Conservation (phyloP, 2,329 filamentous ascomycete genomes). For the Trichoderma lentiforme region DNA sequence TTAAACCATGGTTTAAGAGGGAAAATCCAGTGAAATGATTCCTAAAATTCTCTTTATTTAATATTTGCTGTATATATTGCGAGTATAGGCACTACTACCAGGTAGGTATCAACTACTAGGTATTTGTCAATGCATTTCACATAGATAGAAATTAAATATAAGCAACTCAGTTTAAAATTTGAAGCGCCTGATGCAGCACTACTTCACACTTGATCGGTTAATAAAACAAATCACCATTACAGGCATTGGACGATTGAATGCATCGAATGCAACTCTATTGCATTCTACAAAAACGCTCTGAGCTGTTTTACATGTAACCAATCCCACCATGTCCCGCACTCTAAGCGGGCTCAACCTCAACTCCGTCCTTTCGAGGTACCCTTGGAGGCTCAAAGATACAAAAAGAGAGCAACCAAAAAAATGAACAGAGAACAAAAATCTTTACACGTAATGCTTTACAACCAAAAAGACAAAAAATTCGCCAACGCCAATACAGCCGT, state of each 20-base stretch:
- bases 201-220: background rate
- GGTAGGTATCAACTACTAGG: too few species aligned
- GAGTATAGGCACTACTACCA: too few species aligned
- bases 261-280: background rate
- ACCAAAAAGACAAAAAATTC: background rate
- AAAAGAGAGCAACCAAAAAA: background rate
- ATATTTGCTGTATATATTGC: background rate
- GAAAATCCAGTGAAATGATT: background rate
- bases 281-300: background rate
- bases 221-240: background rate
- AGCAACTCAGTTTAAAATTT: background rate
- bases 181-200: background rate
- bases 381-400: background rate
- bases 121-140: background rate
- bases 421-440: background rate
- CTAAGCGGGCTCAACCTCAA: background rate
- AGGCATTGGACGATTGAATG: rapidly evolving
- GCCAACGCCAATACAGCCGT: constrained; percentile 18
- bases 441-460: background rate
- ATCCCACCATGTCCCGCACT: background rate
- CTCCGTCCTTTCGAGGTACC: background rate
- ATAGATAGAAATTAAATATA: background rate
- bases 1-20: background rate
- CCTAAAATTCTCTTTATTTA: background rate
- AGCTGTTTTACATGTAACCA: constrained; percentile 1